A percentile compares a stretch with the other conserved stretches of the same genome.
phyloP scores from a whole-genome alignment of 1,139 yeast genomes.

The Suhomyces bribrorum region DNA sequence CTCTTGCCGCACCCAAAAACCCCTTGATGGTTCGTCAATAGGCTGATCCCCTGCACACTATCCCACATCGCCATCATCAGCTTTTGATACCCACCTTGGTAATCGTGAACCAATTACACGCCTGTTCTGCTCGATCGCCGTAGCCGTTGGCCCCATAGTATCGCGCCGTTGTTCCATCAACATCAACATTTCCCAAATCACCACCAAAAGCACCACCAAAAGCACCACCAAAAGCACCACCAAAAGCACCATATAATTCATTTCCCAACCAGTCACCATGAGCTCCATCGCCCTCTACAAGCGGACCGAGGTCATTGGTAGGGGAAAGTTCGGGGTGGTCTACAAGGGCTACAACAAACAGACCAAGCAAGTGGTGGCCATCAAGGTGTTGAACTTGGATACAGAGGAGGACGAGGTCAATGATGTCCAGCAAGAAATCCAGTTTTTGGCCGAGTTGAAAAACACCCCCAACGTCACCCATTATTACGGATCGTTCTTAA shows the following conservation, averaged over 20 bases:
- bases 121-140: no score
- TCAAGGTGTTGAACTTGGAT: conserved; percentile 88
- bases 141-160: no score
- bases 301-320: conserved; percentile 88
- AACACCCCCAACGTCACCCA: conserved; percentile 89
- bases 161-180: no score
- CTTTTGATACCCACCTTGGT: background rate
- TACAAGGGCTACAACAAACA: conserved; percentile 74
- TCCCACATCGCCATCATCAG: background rate
- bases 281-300: conserved; percentile 44
- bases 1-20: background rate
- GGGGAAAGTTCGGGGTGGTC: conserved; percentile 96
- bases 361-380: conserved; percentile 81
- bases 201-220: background rate
- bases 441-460: conserved; percentile 78
- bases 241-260: no score
- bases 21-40: background rate
- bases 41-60: background rate
- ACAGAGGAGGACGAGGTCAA: conserved; percentile 92
- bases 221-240: background rate
- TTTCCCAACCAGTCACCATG: conserved; percentile 9
- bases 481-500: conserved; percentile 84
- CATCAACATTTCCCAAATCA: no score
- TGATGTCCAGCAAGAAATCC: conserved; percentile 93
- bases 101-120: background rate